These are phyloP conservation scores for Metarhizium robertsii DNA, from an alignment of 2,329 filamentous ascomycete genomes.

Conservation along the genomic window DNA sequence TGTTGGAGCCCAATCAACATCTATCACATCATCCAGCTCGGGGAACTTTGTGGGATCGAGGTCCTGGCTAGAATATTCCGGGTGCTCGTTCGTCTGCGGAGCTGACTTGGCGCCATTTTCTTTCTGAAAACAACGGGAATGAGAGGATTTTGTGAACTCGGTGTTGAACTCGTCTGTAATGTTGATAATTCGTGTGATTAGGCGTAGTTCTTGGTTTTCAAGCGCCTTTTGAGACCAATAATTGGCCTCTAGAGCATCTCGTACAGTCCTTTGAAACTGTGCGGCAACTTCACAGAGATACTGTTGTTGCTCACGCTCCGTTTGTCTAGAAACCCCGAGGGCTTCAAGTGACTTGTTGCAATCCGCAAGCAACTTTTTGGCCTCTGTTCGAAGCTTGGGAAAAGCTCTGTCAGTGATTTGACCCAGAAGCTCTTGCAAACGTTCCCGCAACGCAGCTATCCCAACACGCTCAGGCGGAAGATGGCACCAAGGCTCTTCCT, in stretches of 20 bases:
- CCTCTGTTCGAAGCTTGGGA: slow-evolving; percentile 23
- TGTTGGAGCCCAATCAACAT: neutral
- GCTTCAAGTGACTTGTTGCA: neutral
- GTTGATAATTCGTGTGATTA: slow-evolving; percentile 3
- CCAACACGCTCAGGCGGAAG: slow-evolving; percentile 19
- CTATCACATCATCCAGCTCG: slow-evolving; percentile 5
- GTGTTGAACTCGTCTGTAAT: neutral
- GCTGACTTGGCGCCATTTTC: too few species aligned
- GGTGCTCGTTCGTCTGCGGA: neutral
- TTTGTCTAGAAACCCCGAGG: neutral
- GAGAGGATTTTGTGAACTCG: neutral
- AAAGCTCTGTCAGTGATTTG: slow-evolving; percentile 30
- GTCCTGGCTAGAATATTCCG: neutral
- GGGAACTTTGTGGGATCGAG: neutral
- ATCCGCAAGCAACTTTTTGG: slow-evolving; percentile 10
- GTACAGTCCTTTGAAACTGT: neutral
- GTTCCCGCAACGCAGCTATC: slow-evolving; percentile 22
- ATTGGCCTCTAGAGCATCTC: neutral
- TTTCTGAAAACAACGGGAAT: neutral
- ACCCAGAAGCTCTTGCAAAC: slow-evolving; percentile 27
- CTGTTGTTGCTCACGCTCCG: neutral
- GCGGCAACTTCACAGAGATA: slow-evolving; percentile 1
- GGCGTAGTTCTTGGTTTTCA: neutral
- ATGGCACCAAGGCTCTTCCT: slow-evolving; percentile 22
- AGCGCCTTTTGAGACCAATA: neutral